These are phyloP conservation scores for Brassica rapa DNA, from an alignment of 345 rosid species.

Conservation along the genomic window DNA sequence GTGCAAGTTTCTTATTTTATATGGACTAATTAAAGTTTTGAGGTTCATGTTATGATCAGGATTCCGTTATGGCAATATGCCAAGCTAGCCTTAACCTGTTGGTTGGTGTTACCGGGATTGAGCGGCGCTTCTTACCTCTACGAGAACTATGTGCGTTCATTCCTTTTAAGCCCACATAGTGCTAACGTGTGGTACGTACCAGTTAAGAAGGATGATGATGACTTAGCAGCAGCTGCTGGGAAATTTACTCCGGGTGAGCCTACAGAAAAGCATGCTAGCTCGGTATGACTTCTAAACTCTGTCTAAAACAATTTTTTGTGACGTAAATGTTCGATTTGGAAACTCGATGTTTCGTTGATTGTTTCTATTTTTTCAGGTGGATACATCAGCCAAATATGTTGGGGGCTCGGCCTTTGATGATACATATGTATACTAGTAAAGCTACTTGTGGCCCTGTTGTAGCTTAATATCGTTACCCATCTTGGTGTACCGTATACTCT, in stretches of 20 bases:
- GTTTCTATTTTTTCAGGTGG: conserved; percentile 23
- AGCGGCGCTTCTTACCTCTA: conserved; percentile 85
- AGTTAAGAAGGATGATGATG: conserved; percentile 59
- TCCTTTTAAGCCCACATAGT: conserved; percentile 60
- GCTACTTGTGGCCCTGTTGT: background rate
- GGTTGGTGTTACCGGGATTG: conserved; percentile 86
- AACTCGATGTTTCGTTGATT: background rate
- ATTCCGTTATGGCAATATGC: conserved; percentile 78
- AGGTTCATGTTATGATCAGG: conserved; percentile 46
- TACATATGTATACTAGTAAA: conserved; percentile 32
- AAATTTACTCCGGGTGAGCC: conserved; percentile 43
- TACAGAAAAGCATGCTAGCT: conserved; percentile 54
- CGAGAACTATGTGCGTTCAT: conserved; percentile 65
- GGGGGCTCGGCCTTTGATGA: conserved; percentile 43
- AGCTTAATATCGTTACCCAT: background rate
- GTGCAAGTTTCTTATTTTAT: background rate
- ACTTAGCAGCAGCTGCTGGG: conserved; percentile 75
- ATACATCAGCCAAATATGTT: conserved; percentile 39
- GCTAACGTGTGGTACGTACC: conserved; percentile 81
- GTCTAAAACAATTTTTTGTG: background rate
- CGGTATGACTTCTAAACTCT: conserved; percentile 22
- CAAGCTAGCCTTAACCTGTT: conserved; percentile 67
- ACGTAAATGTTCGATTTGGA: background rate
- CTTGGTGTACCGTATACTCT: background rate
- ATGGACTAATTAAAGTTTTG: background rate